Evolutionary conservation across 176 grass and related monocot species (phyloP).

Genomic region (Oryza officinalis): DNA sequence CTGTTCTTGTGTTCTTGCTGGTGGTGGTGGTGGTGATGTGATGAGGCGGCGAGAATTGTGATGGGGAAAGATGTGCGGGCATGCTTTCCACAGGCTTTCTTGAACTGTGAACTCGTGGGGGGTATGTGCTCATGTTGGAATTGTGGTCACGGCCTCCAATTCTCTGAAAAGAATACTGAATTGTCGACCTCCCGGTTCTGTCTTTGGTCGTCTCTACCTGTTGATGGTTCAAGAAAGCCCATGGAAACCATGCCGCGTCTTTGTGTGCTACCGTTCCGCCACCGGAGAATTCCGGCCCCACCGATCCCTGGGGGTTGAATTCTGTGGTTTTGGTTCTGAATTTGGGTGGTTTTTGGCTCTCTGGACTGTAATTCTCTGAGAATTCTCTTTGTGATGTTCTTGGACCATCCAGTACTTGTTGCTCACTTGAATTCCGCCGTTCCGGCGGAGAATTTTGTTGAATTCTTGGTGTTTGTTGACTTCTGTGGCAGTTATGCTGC

Average conservation of each 20-base stretch:
- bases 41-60: slow-evolving; percentile 25
- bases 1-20: neutral
- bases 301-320: neutral
- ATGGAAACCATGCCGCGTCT: slow-evolving; percentile 74
- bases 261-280: neutral
- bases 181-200: slow-evolving; percentile 5
- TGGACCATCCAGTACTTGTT: neutral
- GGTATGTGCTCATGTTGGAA: neutral
- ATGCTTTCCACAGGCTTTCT: slow-evolving; percentile 99
- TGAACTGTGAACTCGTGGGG: slow-evolving; percentile 86
- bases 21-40: neutral
- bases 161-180: slow-evolving; percentile 13
- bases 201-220: slow-evolving; percentile 39
- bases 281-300: neutral
- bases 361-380: neutral
- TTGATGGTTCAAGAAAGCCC: slow-evolving; percentile 98
- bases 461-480: neutral
- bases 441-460: neutral
- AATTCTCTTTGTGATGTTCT: slow-evolving; percentile 3
- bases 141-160: neutral
- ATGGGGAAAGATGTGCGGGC: slow-evolving; percentile 46
- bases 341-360: neutral
- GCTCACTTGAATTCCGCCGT: neutral
- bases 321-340: neutral
- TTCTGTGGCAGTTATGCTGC: neutral